Evolutionary conservation across 768 basidiomycete species (phyloP).

Genomic region (Rhizopogon salebrosus): DNA sequence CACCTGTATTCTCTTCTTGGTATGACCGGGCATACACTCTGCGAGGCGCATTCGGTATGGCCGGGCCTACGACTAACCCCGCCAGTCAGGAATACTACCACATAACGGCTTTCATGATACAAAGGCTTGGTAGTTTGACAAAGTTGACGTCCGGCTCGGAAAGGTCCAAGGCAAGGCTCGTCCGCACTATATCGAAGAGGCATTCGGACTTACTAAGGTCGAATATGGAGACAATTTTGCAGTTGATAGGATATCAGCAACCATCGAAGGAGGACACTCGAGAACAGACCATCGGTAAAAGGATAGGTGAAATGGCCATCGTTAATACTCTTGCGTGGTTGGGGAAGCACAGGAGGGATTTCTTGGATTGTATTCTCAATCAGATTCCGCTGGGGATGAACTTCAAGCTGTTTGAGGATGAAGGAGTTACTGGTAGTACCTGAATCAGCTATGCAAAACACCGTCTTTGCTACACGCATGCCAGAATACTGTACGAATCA

Average conservation of each 20-base stretch:
- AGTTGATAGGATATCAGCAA: background rate
- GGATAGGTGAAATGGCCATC: conserved; percentile 1
- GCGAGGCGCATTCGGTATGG: background rate
- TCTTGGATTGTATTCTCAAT: background rate
- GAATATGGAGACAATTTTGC: background rate
- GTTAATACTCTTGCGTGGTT: conserved; percentile 4
- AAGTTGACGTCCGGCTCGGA: too few relatives aligned
- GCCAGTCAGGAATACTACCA: background rate
- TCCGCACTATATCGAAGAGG: background rate
- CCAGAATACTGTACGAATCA: too few relatives aligned
- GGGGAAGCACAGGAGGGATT: conserved; percentile 3
- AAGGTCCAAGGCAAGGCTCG: background rate
- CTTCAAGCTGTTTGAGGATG: background rate
- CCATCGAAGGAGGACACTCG: background rate
- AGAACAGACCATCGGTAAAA: background rate
- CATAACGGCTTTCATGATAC: background rate
- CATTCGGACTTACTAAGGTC: background rate
- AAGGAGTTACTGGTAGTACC: background rate
- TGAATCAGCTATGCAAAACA: background rate
- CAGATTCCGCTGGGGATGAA: background rate
- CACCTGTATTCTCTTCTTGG: background rate
- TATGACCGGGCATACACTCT: background rate
- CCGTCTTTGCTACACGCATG: too few relatives aligned
- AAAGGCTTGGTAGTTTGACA: background rate
- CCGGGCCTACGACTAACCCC: background rate